A percentile compares a stretch with the other conserved stretches of the same genome.
phyloP scores from a whole-genome alignment of 2,329 filamentous ascomycete species.

The Aspergillus thermomutatus region DNA sequence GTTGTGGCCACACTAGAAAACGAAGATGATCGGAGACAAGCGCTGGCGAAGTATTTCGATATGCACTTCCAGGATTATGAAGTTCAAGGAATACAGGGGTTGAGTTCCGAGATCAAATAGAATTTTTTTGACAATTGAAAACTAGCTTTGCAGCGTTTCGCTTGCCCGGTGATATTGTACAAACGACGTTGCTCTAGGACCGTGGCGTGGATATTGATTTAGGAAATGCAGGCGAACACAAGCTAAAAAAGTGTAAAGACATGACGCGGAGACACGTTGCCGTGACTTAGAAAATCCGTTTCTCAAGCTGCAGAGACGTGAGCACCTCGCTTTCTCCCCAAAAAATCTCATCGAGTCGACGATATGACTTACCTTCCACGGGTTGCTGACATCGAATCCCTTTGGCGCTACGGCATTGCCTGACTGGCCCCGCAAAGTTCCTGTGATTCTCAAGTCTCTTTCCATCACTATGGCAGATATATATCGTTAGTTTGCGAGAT shows the following conservation, averaged over 20 bases:
- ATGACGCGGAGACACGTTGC: constrained; percentile 21
- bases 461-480: constrained; percentile 58
- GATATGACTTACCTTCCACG: constrained; percentile 57
- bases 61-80: constrained; percentile 53
- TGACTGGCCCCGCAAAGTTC: constrained; percentile 59
- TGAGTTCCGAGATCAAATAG: constrained; percentile 46
- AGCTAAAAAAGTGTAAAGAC: constrained; percentile 18
- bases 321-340: constrained; percentile 14
- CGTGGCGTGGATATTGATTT: constrained; percentile 18
- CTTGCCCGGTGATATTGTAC: constrained; percentile 17
- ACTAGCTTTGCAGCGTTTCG: constrained; percentile 6
- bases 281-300: constrained; percentile 35
- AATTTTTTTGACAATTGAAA: not conserved
- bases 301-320: constrained; percentile 34
- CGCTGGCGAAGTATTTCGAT: constrained; percentile 51
- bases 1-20: constrained; percentile 46
- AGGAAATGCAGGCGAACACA: constrained; percentile 15
- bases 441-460: constrained; percentile 61
- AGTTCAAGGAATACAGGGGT: constrained; percentile 48
- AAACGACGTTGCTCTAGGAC: constrained; percentile 15
- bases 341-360: not conserved
- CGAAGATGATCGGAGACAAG: constrained; percentile 54
- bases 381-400: constrained; percentile 65
- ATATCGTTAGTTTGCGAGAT: constrained; percentile 9
- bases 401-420: constrained; percentile 56